Percentiles rank a stretch among this genome's conserved stretches.
Evolutionary conservation across 306 rosid genomes (phyloP).

Genomic region (Alnus glutinosa): DNA sequence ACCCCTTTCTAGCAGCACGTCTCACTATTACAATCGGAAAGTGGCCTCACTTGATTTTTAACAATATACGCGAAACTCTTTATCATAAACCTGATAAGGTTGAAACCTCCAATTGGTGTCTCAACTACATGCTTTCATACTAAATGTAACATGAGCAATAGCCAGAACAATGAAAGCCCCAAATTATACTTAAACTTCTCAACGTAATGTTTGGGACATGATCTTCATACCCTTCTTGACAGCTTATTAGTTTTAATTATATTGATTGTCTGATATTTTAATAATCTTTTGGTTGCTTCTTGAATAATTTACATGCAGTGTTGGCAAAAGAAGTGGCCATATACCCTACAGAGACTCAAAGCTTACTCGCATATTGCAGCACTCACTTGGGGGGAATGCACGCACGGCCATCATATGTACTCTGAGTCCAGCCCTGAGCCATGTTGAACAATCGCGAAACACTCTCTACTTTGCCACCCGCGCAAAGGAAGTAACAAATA

Average conservation of each 20-base stretch:
- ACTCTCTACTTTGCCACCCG: slow-evolving; percentile 94
- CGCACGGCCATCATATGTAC: slow-evolving; percentile 99
- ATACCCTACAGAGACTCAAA: slow-evolving; percentile 97
- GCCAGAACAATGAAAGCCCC: no score
- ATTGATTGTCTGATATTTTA: slow-evolving; percentile 14
- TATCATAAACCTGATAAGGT: no score
- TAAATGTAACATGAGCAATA: no score
- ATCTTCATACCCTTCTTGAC: background rate
- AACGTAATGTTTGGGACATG: no score
- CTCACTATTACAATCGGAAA: no score
- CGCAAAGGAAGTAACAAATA: slow-evolving; percentile 97
- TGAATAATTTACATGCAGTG: slow-evolving; percentile 48
- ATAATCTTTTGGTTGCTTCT: slow-evolving; percentile 4
- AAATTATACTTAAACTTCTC: background rate
- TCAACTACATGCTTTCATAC: no score
- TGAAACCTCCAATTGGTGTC: no score
- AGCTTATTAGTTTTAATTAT: slow-evolving; percentile 7
- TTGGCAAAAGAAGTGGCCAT: slow-evolving; percentile 92
- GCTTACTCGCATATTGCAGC: slow-evolving; percentile 97
- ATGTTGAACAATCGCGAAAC: slow-evolving; percentile 94
- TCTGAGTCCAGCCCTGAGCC: slow-evolving; percentile 90
- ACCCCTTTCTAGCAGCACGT: background rate
- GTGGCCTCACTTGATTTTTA: no score
- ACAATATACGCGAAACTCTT: no score
- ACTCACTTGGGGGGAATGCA: slow-evolving; percentile 98